Evolutionary conservation across 1,284 basidiomycete genomes (phyloP).

Genomic region (Exobasidium rhododendri): DNA sequence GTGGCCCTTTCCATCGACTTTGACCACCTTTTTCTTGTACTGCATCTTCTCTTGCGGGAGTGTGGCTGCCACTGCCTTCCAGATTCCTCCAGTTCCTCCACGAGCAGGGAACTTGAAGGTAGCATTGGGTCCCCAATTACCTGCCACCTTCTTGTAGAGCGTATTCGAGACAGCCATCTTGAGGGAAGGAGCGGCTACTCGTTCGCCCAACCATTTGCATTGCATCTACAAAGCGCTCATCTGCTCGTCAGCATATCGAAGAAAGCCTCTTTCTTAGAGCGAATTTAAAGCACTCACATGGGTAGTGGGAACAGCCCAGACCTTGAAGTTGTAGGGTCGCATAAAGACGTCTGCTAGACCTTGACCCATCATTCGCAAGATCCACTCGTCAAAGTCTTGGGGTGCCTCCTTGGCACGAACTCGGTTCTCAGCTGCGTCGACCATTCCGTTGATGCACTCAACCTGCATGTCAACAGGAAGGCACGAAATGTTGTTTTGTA

Average conservation of each 20-base stretch:
- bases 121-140: conserved; percentile 62
- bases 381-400: conserved; percentile 59
- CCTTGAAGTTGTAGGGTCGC: conserved; percentile 62
- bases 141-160: conserved; percentile 59
- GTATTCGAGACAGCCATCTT: conserved; percentile 60
- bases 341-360: conserved; percentile 61
- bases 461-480: conserved; percentile 59
- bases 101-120: conserved; percentile 61
- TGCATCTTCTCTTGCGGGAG: conserved; percentile 57
- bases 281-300: neutral
- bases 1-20: conserved; percentile 57
- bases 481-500: conserved; percentile 60
- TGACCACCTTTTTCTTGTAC: conserved; percentile 56
- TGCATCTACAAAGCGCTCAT: conserved; percentile 57
- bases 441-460: conserved; percentile 60
- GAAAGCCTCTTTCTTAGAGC: neutral
- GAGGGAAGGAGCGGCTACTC: conserved; percentile 60
- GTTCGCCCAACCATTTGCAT: conserved; percentile 62
- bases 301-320: conserved; percentile 60
- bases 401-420: conserved; percentile 54
- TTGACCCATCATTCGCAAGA: conserved; percentile 59
- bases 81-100: conserved; percentile 61
- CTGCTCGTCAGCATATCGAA: neutral
- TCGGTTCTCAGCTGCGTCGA: conserved; percentile 56
- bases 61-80: conserved; percentile 60